Conservation (phyloP, 495 filamentous ascomycete species). For the Penicillium coprophilum region DNA sequence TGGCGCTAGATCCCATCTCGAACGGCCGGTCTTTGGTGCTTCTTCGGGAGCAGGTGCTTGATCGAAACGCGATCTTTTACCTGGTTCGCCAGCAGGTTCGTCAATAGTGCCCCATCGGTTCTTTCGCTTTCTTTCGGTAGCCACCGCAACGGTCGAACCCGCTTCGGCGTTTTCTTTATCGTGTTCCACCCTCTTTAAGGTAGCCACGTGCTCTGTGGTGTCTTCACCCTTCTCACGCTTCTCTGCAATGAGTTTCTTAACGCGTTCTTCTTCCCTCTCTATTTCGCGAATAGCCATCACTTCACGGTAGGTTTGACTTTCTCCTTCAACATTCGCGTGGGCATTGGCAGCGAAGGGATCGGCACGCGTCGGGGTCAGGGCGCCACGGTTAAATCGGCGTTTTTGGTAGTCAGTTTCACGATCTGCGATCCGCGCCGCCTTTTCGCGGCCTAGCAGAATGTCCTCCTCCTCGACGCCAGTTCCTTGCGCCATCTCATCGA, state of each 20-base stretch:
- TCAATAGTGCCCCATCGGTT: constrained; percentile 86
- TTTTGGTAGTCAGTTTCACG: constrained; percentile 98
- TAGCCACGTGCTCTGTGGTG: constrained; percentile 63
- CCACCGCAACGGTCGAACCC: constrained; percentile 63
- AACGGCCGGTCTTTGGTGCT: constrained; percentile 61
- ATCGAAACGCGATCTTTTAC: constrained; percentile 87
- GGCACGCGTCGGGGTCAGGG: constrained; percentile 79
- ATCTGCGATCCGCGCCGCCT: constrained; percentile 83
- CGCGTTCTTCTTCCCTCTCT: constrained; percentile 91
- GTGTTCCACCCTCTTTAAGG: constrained; percentile 61
- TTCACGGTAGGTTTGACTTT: constrained; percentile 81
- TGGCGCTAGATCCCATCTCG: constrained; percentile 88
- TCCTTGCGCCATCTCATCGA: constrained; percentile 90
- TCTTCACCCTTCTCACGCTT: constrained; percentile 66
- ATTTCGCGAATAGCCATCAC: constrained; percentile 89
- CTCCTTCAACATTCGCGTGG: constrained; percentile 63
- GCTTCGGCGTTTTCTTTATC: constrained; percentile 72
- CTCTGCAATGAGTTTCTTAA: constrained; percentile 76
- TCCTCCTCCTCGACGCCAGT: constrained; percentile 89
- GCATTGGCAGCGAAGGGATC: constrained; percentile 82
- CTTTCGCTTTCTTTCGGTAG: constrained; percentile 75
- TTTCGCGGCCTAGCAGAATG: constrained; percentile 80
- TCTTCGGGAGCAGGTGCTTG: constrained; percentile 65
- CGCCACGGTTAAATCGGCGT: constrained; percentile 79
- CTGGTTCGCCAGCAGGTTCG: constrained; percentile 44